Percentiles rank a stretch among this genome's conserved stretches.
phyloP scores from a whole-genome alignment of 2,329 filamentous ascomycete species.

The Cladosporium austrohemisphaericum region DNA sequence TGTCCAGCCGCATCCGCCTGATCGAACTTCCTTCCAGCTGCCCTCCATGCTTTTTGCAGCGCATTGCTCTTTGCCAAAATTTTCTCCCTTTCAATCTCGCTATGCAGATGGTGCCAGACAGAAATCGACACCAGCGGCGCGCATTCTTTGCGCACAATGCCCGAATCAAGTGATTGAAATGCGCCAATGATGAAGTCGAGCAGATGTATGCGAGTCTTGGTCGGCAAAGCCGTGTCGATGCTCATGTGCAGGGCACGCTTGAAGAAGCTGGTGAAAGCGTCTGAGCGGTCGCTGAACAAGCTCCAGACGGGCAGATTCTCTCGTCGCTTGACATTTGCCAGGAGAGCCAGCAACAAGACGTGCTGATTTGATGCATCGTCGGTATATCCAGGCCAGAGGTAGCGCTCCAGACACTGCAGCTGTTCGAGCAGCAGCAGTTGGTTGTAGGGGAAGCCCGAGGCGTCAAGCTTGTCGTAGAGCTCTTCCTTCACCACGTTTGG shows the following conservation, averaged over 20 bases:
- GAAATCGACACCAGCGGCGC: conserved; percentile 91
- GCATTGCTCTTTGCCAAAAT: conserved; percentile 70
- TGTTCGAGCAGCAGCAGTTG: conserved; percentile 82
- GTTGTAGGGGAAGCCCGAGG: conserved; percentile 71
- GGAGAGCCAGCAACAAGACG: conserved; percentile 77
- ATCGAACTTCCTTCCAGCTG: conserved; percentile 80
- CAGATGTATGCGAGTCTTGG: conserved; percentile 65
- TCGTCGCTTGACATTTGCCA: conserved; percentile 82
- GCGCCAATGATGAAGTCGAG: conserved; percentile 84
- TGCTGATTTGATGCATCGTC: conserved; percentile 82
- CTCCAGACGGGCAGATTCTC: conserved; percentile 87
- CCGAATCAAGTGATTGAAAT: conserved; percentile 89
- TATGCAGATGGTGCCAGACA: conserved; percentile 90
- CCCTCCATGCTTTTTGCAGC: conserved; percentile 85
- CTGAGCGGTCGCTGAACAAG: conserved; percentile 70
- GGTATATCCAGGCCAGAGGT: conserved; percentile 89
- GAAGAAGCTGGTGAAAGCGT: conserved; percentile 85
- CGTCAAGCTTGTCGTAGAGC: conserved; percentile 85
- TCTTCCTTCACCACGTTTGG: conserved; percentile 76
- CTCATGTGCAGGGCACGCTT: conserved; percentile 84
- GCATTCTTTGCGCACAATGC: conserved; percentile 89
- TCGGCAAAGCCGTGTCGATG: conserved; percentile 50
- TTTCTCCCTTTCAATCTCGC: conserved; percentile 67
- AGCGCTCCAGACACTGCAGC: conserved; percentile 85
- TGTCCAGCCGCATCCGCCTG: conserved; percentile 76